A percentile compares a stretch with the other conserved stretches of the same genome.
phyloP scores from a whole-genome alignment of 768 basidiomycete species.

The Lentinula aciculospora region DNA sequence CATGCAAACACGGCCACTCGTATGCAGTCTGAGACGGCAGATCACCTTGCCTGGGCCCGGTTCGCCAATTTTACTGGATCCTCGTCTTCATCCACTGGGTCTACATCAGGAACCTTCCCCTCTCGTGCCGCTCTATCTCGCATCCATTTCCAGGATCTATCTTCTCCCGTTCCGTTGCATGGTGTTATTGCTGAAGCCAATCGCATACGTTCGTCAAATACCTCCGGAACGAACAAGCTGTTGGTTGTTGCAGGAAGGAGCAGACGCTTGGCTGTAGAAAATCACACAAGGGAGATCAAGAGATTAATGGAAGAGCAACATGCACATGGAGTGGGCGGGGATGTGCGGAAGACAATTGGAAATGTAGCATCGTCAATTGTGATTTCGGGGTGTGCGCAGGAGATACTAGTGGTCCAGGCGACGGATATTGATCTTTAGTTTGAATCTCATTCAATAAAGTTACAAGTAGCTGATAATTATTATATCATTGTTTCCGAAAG shows the following conservation, averaged over 20 bases:
- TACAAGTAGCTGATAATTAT: no score
- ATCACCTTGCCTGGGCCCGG: constrained; percentile 67
- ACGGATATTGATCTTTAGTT: constrained; percentile 14
- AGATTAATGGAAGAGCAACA: constrained; percentile 43
- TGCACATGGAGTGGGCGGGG: constrained; percentile 24
- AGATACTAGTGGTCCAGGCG: constrained; percentile 67
- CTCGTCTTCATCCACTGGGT: neutral
- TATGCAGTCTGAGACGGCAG: constrained; percentile 80
- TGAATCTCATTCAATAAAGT: no score
- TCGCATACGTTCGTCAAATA: constrained; percentile 2
- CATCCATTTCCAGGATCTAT: constrained; percentile 55
- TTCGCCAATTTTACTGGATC: constrained; percentile 34
- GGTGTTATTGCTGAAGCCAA: constrained; percentile 45
- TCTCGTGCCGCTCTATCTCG: constrained; percentile 39
- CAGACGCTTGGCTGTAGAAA: constrained; percentile 64
- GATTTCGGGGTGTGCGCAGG: constrained; percentile 49
- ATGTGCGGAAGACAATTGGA: constrained; percentile 80
- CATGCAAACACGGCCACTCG: constrained; percentile 55
- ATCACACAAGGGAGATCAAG: constrained; percentile 68
- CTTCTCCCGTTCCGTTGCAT: constrained; percentile 56
- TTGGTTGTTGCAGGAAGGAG: constrained; percentile 73
- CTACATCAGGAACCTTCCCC: constrained; percentile 9
- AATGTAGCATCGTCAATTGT: constrained; percentile 80
- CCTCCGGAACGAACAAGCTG: constrained; percentile 27
- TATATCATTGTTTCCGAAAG: no score